These are phyloP conservation scores for Durio zibethinus DNA, from an alignment of 345 rosid genomes.

Conservation along the genomic window DNA sequence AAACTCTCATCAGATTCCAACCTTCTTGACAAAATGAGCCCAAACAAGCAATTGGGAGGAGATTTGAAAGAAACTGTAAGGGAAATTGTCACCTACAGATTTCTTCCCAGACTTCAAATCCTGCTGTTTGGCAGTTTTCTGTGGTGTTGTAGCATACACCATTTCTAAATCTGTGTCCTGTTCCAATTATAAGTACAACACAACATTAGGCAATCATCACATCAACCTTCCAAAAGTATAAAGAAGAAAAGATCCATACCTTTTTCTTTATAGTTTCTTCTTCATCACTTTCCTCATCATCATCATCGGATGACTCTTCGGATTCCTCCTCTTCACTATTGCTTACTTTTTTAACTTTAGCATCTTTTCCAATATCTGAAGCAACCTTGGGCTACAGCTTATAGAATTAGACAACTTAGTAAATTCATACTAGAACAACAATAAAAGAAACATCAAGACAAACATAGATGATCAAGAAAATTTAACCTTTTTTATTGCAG, in stretches of 20 bases:
- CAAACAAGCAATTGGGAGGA: neutral
- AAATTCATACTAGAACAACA: neutral
- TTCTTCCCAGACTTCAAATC: constrained; percentile 39
- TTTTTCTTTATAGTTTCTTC: constrained; percentile 48
- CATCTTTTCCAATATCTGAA: constrained; percentile 19
- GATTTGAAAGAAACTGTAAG: neutral
- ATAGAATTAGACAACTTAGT: neutral
- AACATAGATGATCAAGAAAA: neutral
- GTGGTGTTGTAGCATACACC: constrained; percentile 46
- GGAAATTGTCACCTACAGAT: constrained; percentile 24
- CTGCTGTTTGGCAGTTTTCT: constrained; percentile 18
- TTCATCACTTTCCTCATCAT: constrained; percentile 56
- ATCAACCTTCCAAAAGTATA: neutral
- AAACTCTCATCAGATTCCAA: neutral
- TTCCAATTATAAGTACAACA: neutral
- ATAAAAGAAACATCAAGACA: neutral
- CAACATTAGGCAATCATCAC: neutral
- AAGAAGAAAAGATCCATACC: constrained; percentile 15
- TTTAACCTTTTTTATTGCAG: constrained; percentile 43
- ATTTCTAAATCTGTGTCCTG: constrained; percentile 62
- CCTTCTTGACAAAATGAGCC: neutral
- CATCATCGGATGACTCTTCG: constrained; percentile 40
- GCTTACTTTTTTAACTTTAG: constrained; percentile 42
- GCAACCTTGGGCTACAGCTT: constrained; percentile 25
- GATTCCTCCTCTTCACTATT: constrained; percentile 50